These are phyloP conservation scores for Ustilago lituana DNA, from an alignment of 1,284 basidiomycete genomes.

Conservation along the genomic window DNA sequence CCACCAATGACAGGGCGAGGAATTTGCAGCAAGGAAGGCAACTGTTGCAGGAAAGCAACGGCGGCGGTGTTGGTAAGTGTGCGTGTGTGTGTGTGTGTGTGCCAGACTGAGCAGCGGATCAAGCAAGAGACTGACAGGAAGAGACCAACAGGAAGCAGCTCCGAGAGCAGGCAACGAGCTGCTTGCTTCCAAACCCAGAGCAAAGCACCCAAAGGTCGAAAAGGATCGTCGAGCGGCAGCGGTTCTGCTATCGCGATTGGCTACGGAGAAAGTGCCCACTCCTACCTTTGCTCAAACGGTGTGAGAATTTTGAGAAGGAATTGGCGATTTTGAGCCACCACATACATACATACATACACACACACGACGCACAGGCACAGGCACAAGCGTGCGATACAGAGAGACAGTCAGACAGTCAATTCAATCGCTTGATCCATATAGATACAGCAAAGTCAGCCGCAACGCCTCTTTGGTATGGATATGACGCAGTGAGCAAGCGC, in stretches of 20 bases:
- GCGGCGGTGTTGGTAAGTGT: neutral
- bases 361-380: too few relatives aligned
- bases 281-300: too few relatives aligned
- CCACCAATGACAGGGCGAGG: neutral
- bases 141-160: neutral
- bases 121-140: neutral
- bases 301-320: slow-evolving; percentile 14
- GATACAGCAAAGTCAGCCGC: too few relatives aligned
- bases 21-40: neutral
- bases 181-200: too few relatives aligned
- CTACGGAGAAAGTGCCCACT: slow-evolving; percentile 3
- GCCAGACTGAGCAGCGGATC: neutral
- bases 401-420: too few relatives aligned
- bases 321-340: too few relatives aligned
- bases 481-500: too few relatives aligned
- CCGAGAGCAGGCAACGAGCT: neutral
- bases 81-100: neutral
- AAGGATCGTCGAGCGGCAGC: slow-evolving; percentile 38
- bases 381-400: too few relatives aligned
- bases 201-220: neutral
- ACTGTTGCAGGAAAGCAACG: neutral
- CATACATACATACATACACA: too few relatives aligned
- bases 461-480: too few relatives aligned
- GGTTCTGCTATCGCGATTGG: slow-evolving; percentile 22
- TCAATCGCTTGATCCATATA: too few relatives aligned